These are phyloP conservation scores for Phytophthora pini DNA, from an alignment of 352 stramenopile species.

Conservation along the genomic window DNA sequence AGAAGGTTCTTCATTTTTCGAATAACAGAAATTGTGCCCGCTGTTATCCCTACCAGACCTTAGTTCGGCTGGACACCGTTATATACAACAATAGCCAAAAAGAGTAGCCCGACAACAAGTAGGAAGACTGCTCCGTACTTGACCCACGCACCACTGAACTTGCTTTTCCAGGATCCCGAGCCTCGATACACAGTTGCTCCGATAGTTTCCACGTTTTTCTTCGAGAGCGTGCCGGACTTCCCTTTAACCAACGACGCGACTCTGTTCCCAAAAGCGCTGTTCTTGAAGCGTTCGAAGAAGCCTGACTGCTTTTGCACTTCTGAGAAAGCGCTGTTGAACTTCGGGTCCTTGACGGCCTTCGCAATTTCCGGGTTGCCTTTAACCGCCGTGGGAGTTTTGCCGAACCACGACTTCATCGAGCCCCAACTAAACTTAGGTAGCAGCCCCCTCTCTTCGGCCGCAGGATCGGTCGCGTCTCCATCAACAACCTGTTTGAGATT, in stretches of 20 bases:
- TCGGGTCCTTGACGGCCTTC: neutral
- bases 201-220: neutral
- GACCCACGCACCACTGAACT: neutral
- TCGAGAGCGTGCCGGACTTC: neutral
- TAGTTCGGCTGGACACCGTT: slow-evolving; percentile 1
- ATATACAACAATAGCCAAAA: neutral
- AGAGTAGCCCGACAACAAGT: neutral
- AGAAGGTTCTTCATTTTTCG: neutral
- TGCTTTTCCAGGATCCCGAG: neutral
- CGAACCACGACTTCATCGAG: neutral
- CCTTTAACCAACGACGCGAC: neutral
- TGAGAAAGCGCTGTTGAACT: neutral
- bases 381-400: neutral
- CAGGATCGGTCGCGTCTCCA: neutral
- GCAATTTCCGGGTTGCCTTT: slow-evolving; percentile 1
- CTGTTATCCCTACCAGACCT: neutral
- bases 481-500: neutral
- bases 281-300: neutral
- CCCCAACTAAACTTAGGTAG: neutral
- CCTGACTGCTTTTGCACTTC: neutral
- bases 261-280: neutral
- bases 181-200: neutral
- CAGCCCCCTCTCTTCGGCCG: slow-evolving; percentile 1
- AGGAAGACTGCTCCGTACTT: slow-evolving; percentile 4
- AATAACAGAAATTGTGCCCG: neutral